Evolutionary conservation across 352 stramenopile genomes (phyloP), one percentile per base, ranked within the genome.

Genomic region (Globisporangium heterothallicum): DNA sequence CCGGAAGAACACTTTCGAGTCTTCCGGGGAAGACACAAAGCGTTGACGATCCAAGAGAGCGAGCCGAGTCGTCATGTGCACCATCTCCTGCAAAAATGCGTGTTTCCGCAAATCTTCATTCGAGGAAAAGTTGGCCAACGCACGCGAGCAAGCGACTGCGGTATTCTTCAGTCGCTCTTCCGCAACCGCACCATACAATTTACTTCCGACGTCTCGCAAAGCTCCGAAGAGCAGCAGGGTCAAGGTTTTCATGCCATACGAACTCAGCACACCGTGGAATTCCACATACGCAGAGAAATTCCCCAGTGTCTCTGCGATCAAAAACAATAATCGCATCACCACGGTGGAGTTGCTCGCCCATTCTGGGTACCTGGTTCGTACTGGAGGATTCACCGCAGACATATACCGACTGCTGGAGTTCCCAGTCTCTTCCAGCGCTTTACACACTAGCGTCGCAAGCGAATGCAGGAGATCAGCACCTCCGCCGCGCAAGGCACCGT

Each of bases 201-300:
- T 63, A 43, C 58, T 83, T 0, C 68, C 72, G 2, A 89, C 51
- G 16, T 84, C 70, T 2, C 72, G 68, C 30, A 88, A 49, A 2
- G 70, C 65, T 3, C 68, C 59, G 14, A 59, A 46, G 5, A 88
- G 45, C 50, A 89, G 65, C 16, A 85, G 45, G 25, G 58, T 61
- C 0, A 90, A 51, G 4, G 72, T 61, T 36, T 88, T 90, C 41
- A 87, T 68, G 1, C 63, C 64, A 13, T 78, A 66, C 16, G 60
- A 50, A 1, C 58, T 78, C 25, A 88, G 62, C 0, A 83, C 53
- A 14, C 43, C 47, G 22, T 90, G 77, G 52, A 84, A 78, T 41
- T 92, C 82, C 19, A 70, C 46, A 48, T 82, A 78, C 6, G 72
- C 71, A 0, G 77, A 87, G 35, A 90, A 88, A 19, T 88, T 87